Evolutionary conservation across 805 yeast genomes (phyloP), one percentile per base, ranked within the genome.

Genomic region (Groenewaldozyma salmanticensis): DNA sequence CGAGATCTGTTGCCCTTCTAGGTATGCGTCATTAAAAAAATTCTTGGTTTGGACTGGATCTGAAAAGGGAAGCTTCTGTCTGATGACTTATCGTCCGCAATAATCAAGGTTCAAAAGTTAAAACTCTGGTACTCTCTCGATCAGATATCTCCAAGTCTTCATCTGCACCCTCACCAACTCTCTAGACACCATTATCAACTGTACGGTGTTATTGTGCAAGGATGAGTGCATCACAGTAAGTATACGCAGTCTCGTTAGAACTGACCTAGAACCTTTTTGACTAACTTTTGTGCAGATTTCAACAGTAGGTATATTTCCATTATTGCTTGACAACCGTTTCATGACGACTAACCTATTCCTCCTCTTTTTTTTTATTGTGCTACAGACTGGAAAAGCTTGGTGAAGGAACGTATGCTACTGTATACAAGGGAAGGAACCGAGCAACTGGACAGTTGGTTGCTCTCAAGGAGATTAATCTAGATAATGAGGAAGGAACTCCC

Each of bases 401-500:
- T 17, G 95, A 85, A 64, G 95, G 95, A 37, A 85, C 98, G 1
- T 92, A 92, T 64, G 98, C 98, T 53, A 94, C 96, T n/a, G 98
- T 92, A 27, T 92, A 90, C 67, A 92, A 90, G 56, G 98, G 83
- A 32, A 75, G 86, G 57, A 92, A 84, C 60, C 75, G 84, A 47
- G 76, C 79, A 54, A 81, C 88, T 21, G 96, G 87, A 38, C 87
- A 84, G 42, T 70, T 88, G 16, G 98, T 92, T 16, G 98, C 98
- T 0, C 68, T 92, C 54, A 92, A 92, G 60, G 97, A 92, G 60
- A 92, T 92, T 64, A 83, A 82, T 54, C 70, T 90, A 46, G 98
- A 92, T 58, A 81, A 94, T 39, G 98, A 92, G 57, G 96, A 92
- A 65, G 98, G 98, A 31, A 94, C 97, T 1, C 98, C 98, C 5